A percentile compares a stretch with the other conserved stretches of the same genome.
Conservation (phyloP, 2,329 filamentous ascomycete species). For the Fonsecaea pedrosoi region DNA sequence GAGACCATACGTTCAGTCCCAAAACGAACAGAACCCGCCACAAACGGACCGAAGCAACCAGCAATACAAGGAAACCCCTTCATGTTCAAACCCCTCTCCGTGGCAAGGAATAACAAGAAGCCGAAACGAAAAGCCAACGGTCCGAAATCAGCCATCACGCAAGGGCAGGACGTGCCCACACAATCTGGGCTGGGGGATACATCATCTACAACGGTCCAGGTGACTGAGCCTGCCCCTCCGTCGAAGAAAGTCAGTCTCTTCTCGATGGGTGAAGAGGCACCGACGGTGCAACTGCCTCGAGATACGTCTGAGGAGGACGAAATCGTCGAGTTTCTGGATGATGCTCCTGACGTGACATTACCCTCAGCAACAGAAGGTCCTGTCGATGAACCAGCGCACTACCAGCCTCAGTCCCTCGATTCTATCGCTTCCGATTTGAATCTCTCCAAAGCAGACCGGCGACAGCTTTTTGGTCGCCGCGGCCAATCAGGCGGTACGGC, state of each 20-base stretch:
- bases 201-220: neutral
- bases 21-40: slow-evolving; percentile 50
- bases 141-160: slow-evolving; percentile 9
- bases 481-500: slow-evolving; percentile 48
- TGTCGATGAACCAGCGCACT: slow-evolving; percentile 27
- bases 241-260: slow-evolving; percentile 56
- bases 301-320: slow-evolving; percentile 36
- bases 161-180: neutral
- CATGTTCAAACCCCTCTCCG: slow-evolving; percentile 89
- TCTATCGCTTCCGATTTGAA: slow-evolving; percentile 78
- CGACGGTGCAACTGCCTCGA: slow-evolving; percentile 17
- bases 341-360: slow-evolving; percentile 34
- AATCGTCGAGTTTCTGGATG: slow-evolving; percentile 51
- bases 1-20: slow-evolving; percentile 31
- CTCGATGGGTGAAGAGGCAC: slow-evolving; percentile 40
- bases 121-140: slow-evolving; percentile 64
- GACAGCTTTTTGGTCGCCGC: slow-evolving; percentile 82
- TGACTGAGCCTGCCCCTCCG: slow-evolving; percentile 36
- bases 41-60: slow-evolving; percentile 57
- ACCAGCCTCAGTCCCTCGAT: slow-evolving; percentile 64
- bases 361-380: slow-evolving; percentile 32
- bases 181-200: neutral
- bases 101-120: slow-evolving; percentile 75
- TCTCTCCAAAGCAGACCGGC: slow-evolving; percentile 74
- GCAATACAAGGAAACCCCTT: slow-evolving; percentile 76